Base-by-base conservation (phyloP, 169 alveolate species). In the Plasmodium adleri region DNA sequence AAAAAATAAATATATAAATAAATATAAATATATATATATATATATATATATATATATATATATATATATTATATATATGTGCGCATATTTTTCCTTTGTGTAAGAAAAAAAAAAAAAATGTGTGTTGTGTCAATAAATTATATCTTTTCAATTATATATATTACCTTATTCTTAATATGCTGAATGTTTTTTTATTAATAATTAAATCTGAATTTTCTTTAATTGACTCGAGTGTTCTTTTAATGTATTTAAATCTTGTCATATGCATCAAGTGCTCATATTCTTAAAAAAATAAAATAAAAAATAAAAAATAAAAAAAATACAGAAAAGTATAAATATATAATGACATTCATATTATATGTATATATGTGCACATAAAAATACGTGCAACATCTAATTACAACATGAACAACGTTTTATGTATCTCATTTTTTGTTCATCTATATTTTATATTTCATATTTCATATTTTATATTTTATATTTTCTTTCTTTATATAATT, bases 251-350 rank as follows among this genome's bases (percentile, higher is more conserved):
- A 75, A 75, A 75, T 75, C 64, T 75, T 2, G 88, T 58, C 12
- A 75, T 75, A 26, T 63, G n/a, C 88, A 75, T 75, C 32, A 75
- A 56, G 68, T 75, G 88, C 49, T 12, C 45, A 67, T 75, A 63
- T 7, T 75, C 88, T 75, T 49, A 26, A 47, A 67, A 56, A 5
- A 43, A 66, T n/a, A n/a, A n/a, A n/a, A n/a, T n/a, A 45, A 47
- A 12, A 45, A 62, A 28, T 28, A 73, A 50, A n/a, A 22, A 43
- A 60, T 26, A 22, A 15, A 32, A 12, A 50, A 26, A 1, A 26
- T 26, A 26, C 4, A 26, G 1, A 72, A 5, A 59, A 5, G 9
- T 26, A 26, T 26, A 26, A 26, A 26, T 26, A 26, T 26, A 26
- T 26, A 26, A 26, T 50, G 1, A 13, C 59, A 50, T 50, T 50